These are phyloP conservation scores for Malus domestica DNA, from an alignment of 306 rosid species.

Conservation along the genomic window ASM211411v1 NC_041794.1:33021001-33021500, in stretches of 20 bases:
- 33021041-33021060: background rate
- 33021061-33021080: background rate
- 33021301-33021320: background rate
- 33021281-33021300: background rate
- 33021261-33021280: background rate
- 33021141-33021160: background rate
- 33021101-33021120: background rate
- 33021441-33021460: background rate
- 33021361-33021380: background rate
- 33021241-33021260: background rate
- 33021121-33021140: background rate
- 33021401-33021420: conserved; percentile 6
- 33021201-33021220: background rate
- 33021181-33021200: background rate
- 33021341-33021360: background rate
- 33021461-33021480: background rate
- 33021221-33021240: background rate
- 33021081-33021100: background rate
- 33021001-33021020: background rate
- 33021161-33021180: background rate
- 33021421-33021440: background rate
- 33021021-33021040: too few relatives aligned
- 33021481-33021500: background rate
- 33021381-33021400: background rate
- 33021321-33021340: background rate